These are phyloP conservation scores for Irpex sp. DNA, from an alignment of 1,284 basidiomycete species.

Conservation along the genomic window DNA sequence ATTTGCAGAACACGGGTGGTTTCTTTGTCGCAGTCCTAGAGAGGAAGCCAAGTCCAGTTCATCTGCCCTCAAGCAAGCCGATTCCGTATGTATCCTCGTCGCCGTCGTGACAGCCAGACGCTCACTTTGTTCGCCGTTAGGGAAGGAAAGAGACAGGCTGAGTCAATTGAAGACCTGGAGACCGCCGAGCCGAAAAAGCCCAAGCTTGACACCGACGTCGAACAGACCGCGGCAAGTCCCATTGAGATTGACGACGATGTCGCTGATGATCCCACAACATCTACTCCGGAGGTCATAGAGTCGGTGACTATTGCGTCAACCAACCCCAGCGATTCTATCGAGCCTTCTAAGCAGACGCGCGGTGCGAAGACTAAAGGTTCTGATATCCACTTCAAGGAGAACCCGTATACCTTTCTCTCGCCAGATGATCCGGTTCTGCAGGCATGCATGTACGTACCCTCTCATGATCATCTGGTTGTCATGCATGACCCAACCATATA, in stretches of 20 bases:
- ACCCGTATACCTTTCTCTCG: constrained; percentile 83
- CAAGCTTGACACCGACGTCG: constrained; percentile 31
- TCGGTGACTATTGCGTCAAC: constrained; percentile 4
- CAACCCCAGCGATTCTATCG: constrained; percentile 1
- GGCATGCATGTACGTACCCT: constrained; percentile 59
- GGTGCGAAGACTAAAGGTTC: constrained; percentile 28
- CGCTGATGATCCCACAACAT: constrained; percentile 14
- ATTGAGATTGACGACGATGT: constrained; percentile 17
- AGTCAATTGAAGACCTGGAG: constrained; percentile 34
- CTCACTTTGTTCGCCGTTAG: constrained; percentile 16
- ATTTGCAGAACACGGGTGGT: constrained; percentile 95
- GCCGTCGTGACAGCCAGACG: constrained; percentile 20
- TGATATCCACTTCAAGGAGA: constrained; percentile 77
- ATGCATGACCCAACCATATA: neutral
- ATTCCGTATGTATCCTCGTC: constrained; percentile 9
- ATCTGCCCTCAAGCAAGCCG: neutral
- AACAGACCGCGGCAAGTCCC: constrained; percentile 5
- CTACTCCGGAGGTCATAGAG: constrained; percentile 10
- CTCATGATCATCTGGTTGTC: neutral
- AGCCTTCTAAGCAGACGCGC: constrained; percentile 18
- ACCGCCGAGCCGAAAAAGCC: constrained; percentile 46
- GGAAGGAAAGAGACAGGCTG: constrained; percentile 47
- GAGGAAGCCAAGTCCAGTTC: constrained; percentile 25
- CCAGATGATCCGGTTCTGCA: constrained; percentile 68
- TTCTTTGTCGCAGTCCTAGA: constrained; percentile 95